Evolutionary conservation across 116 monocot genomes (phyloP), one percentile per base, ranked within the genome.

Genomic region (Posidonia oceanica): DNA sequence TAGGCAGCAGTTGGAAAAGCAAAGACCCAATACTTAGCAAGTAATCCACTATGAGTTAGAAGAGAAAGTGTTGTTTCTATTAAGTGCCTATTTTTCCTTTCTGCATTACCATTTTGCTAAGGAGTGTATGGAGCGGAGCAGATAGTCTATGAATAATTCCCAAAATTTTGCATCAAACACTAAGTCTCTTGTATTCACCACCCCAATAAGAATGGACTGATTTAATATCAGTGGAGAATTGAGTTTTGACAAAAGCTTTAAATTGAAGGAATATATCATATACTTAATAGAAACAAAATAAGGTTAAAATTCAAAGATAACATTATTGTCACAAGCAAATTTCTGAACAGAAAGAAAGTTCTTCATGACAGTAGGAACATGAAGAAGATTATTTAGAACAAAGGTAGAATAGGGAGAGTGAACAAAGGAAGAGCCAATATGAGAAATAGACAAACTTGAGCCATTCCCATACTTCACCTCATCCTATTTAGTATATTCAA

Each of bases 101-200:
- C 7, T 13, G 7, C 20, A 13, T 7, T 44, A 44, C 22, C 70
- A 59, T 71, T 71, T 38, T 71, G 70, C n/a, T 57, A 7, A 59
- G 56, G 59, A 6, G 70, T 71, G 52, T 71, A 18, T 13, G 72
- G 72, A 16, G 20, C 3, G 72, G 72, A 6, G 22, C 13, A 61
- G 21, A 14, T 5, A 36, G 4, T 17, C 37, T 51, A 64, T 63
- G 61, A 7, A 18, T 16, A n/a, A 72, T 62, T 5, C 59, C 39
- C 7, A 10, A 17, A 18, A 3, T 58, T 18, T n/a, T 37, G 36
- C 58, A 59, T 3, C 57, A 70, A 0, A 16, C 3, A 13, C 0
- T 4, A 10, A 59, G 40, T 7, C 21, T 21, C 52, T 42, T 42
- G 42, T 42, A 42, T 42, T 42, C 42, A 5, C 42, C 42, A 0